Conservation (phyloP, 768 basidiomycete species). For the Mycena polygramma region DNA sequence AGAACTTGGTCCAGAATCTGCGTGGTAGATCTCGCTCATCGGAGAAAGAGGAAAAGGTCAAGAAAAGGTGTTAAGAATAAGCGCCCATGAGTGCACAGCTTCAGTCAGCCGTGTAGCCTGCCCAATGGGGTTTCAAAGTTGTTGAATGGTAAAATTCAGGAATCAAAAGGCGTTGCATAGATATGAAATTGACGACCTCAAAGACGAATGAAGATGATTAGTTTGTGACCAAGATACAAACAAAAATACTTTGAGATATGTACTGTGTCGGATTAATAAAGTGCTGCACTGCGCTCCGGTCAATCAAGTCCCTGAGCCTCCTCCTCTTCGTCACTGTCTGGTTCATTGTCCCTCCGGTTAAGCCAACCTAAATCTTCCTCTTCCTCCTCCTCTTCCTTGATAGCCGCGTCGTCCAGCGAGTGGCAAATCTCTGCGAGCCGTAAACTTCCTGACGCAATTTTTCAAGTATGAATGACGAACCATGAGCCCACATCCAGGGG, state of each 20-base stretch:
- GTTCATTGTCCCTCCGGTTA: constrained; percentile 19
- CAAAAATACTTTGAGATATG: no score
- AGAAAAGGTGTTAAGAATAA: neutral
- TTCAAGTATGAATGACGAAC: constrained; percentile 5
- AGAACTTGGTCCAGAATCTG: neutral
- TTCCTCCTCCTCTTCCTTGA: constrained; percentile 36
- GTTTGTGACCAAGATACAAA: no score
- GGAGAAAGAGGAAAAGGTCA: neutral
- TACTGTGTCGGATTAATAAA: no score
- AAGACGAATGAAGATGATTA: no score
- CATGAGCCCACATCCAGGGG: constrained; percentile 38
- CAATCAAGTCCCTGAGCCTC: neutral
- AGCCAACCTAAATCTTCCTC: constrained; percentile 28
- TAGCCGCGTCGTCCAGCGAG: constrained; percentile 20
- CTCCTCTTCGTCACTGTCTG: constrained; percentile 14
- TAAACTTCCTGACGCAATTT: neutral
- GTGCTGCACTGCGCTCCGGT: no score
- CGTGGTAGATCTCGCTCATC: neutral
- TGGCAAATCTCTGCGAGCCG: constrained; percentile 22
- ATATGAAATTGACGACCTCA: no score
- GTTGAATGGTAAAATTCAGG: no score
- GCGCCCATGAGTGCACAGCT: no score
- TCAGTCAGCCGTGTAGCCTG: no score
- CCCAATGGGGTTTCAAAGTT: no score
- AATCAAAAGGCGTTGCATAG: no score